Percentiles rank a stretch among this genome's conserved stretches.
These are phyloP conservation scores for Curvularia eragrostidis DNA, from an alignment of 2,329 filamentous ascomycete genomes.

Conservation along the genomic window DNA sequence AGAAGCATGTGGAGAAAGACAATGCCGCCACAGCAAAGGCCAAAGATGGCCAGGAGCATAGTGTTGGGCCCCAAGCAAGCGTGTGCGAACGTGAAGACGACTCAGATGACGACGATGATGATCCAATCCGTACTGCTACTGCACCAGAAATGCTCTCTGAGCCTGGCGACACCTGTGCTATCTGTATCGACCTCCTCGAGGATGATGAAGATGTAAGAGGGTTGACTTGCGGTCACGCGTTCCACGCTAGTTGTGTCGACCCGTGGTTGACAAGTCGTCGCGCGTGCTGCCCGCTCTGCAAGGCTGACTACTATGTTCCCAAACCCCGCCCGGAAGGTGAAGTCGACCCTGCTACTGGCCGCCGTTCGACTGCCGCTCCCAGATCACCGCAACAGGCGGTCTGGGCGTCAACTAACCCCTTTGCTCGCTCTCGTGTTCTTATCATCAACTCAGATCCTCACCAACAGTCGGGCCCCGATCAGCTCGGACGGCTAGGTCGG, in stretches of 20 bases:
- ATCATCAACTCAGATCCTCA: slow-evolving; percentile 27
- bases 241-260: slow-evolving; percentile 94
- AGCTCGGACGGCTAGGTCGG: slow-evolving; percentile 34
- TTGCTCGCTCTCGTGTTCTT: slow-evolving; percentile 44
- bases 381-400: slow-evolving; percentile 44
- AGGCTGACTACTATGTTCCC: slow-evolving; percentile 95
- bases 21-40: slow-evolving; percentile 32
- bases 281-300: slow-evolving; percentile 96
- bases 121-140: slow-evolving; percentile 81
- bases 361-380: slow-evolving; percentile 39
- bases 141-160: slow-evolving; percentile 80
- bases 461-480: slow-evolving; percentile 24
- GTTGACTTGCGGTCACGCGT: slow-evolving; percentile 94
- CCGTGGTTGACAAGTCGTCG: slow-evolving; percentile 94
- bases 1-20: slow-evolving; percentile 24
- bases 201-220: slow-evolving; percentile 96
- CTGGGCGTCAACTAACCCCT: slow-evolving; percentile 43
- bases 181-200: slow-evolving; percentile 92
- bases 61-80: slow-evolving; percentile 25
- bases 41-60: slow-evolving; percentile 31
- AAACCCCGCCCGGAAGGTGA: slow-evolving; percentile 77
- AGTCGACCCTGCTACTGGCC: slow-evolving; percentile 35
- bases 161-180: slow-evolving; percentile 92
- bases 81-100: slow-evolving; percentile 54
- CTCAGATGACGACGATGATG: slow-evolving; percentile 75